Percentiles rank a stretch among this genome's conserved stretches.
Evolutionary conservation across 2,329 filamentous ascomycete genomes (phyloP).

Genomic region (Parastagonospora avenae): DNA sequence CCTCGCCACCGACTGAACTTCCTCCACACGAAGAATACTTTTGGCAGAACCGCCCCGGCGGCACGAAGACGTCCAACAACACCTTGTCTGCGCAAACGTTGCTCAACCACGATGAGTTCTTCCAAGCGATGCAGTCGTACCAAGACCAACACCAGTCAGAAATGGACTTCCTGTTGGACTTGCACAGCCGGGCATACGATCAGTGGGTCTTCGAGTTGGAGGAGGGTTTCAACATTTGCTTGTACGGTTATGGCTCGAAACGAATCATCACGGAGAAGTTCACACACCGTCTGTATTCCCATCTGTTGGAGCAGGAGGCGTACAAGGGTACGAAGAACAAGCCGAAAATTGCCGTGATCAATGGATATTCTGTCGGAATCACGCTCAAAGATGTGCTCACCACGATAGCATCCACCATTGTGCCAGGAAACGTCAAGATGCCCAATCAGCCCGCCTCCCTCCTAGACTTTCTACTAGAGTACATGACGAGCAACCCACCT

Average conservation of each 20-base stretch:
- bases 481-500: slow-evolving; percentile 57
- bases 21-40: slow-evolving; percentile 93
- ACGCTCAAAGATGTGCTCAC: slow-evolving; percentile 72
- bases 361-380: slow-evolving; percentile 75
- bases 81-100: slow-evolving; percentile 75
- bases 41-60: slow-evolving; percentile 83
- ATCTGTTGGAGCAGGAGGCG: slow-evolving; percentile 31
- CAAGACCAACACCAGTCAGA: slow-evolving; percentile 73
- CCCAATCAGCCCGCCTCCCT: slow-evolving; percentile 71
- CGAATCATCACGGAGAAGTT: slow-evolving; percentile 74
- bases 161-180: slow-evolving; percentile 70
- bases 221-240: slow-evolving; percentile 83
- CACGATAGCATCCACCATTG: slow-evolving; percentile 69
- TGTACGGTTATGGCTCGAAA: slow-evolving; percentile 91
- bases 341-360: slow-evolving; percentile 78
- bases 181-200: slow-evolving; percentile 81
- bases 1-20: slow-evolving; percentile 79
- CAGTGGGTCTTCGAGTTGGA: slow-evolving; percentile 93
- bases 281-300: slow-evolving; percentile 69
- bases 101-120: slow-evolving; percentile 92
- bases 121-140: slow-evolving; percentile 67
- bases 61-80: slow-evolving; percentile 83
- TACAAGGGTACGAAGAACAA: slow-evolving; percentile 41
- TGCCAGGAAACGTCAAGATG: slow-evolving; percentile 57
- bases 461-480: slow-evolving; percentile 67